Evolutionary conservation across 2,329 filamentous ascomycete genomes (phyloP), one percentile per base, ranked within the genome.

Genomic region (Arachnomyces sp.): DNA sequence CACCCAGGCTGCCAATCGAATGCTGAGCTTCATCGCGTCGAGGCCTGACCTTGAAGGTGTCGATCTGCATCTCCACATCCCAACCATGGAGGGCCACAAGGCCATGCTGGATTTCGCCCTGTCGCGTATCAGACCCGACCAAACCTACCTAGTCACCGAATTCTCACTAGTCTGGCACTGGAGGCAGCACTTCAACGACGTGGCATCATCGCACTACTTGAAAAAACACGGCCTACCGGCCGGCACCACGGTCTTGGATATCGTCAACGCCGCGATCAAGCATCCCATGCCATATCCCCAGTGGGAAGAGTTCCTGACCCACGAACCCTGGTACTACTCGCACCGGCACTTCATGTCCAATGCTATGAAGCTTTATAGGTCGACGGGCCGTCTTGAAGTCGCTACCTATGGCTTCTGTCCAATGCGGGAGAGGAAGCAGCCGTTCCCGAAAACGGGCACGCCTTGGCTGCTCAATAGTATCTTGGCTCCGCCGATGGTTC

Each of bases 111-210:
- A 44, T 16, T 48, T 41, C 35, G 36, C 39, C 4, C 37, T 48
- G 12, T 32, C 40, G 8, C 36, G 31, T 12, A 21, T 48, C 15
- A 34, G 45, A 7, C 38, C 45, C 1, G 43, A 45, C 6, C 45
- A 48, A 15, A 38, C 28, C 4, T 48, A 45, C 36, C 28, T 48
- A 9, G 38, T 36, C 12, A 48, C 45, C 6, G 45, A 48, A 13
- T 48, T 45, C 40, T 43, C 45, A 5, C 28, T 43, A 11, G 32
- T 48, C 9, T 48, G 45, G 45, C 40, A 48, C 30, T 48, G 40
- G 36, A 48, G 43, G n/a, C 31, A 38, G 28, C 45, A 45, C 21
- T 38, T 48, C 28, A 16, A 6, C 13, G 38, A 48, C 17, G 6
- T 14, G 2, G 38, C 32, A 1, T 44, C 43, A 2, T 11, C 7